Base-by-base conservation (phyloP, 129 eudicot species). In the Helichrysum umbraculigerum region DNA sequence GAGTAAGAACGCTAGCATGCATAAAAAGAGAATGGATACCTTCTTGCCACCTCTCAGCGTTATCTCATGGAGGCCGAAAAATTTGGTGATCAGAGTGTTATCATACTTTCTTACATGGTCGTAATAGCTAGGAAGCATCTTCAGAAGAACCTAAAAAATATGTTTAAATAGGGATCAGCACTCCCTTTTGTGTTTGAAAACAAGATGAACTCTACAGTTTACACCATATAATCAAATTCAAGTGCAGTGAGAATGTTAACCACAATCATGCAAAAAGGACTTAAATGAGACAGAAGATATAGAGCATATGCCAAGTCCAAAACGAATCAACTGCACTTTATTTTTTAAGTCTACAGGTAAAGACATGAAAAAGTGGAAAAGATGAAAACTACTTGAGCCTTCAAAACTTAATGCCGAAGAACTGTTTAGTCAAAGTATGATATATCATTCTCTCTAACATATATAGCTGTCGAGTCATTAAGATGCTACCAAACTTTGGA, bases 121-220 rank as follows among this genome's bases (percentile, higher is more conserved):
- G 47, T 95, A 91, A 76, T 95, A 95, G 81, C 84, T 83, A 2
- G 95, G 97, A 81, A 95, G 96, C 99, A 95, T 95, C 86, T 83
- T 86, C 66, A 95, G 87, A 33, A 95, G 76, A 76, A 91, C 96
- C 99, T 94, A 62, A 50, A 84, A 60, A 63, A 74, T 51, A 79
- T 60, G 4, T 33, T 56, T 42, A 73, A 32, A 63, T 56, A 42
- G 50, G 50, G 32, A 33, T 52, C 50, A 77, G 4, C 34, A 57
- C 15, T 12, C 32, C 5, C 39, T 35, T 63, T 52, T 76, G 74
- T 30, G 21, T 44, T 21, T 68, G 3, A 42, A 29, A 25, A 44
- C 63, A 75, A 44, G 47, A 75, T 29, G 62, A 33, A 29, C 19
- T 62, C 47, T 41, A 41, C 14, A 44, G 47, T 63, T 59, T 21